Percentiles rank a stretch among this genome's conserved stretches.
Evolutionary conservation across 2,329 filamentous ascomycete species (phyloP).

Genomic region (Pseudocercospora eumusae): DNA sequence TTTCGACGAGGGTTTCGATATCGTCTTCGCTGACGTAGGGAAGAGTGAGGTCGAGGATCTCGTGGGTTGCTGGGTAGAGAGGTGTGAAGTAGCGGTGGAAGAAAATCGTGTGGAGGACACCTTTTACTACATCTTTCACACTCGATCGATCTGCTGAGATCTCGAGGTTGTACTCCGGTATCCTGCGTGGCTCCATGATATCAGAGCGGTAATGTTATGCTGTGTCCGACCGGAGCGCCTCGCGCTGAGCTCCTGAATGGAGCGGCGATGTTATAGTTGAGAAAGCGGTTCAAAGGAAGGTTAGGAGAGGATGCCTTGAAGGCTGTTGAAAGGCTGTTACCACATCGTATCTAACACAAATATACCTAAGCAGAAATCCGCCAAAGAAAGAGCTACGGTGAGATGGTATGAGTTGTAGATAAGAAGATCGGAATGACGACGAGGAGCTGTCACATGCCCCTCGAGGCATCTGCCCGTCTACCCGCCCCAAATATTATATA

Average conservation of each 20-base stretch:
- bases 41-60: slow-evolving; percentile 86
- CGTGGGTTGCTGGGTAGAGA: slow-evolving; percentile 76
- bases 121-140: slow-evolving; percentile 90
- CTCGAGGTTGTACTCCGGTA: slow-evolving; percentile 89
- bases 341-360: background rate
- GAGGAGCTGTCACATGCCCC: slow-evolving; percentile 6
- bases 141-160: slow-evolving; percentile 88
- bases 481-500: slow-evolving; percentile 14
- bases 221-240: no score
- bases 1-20: slow-evolving; percentile 90
- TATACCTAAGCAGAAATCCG: background rate
- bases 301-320: background rate
- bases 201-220: background rate
- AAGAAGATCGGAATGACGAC: background rate
- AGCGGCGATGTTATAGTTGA: background rate
- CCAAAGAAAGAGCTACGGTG: background rate
- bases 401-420: background rate
- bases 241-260: no score
- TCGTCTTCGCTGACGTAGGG: slow-evolving; percentile 88
- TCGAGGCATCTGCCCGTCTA: background rate
- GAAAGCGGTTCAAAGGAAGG: background rate
- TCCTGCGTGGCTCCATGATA: slow-evolving; percentile 63
- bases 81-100: slow-evolving; percentile 97
- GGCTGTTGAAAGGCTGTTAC: background rate
- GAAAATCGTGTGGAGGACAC: slow-evolving; percentile 95